These are phyloP conservation scores for Claviceps humidiphila DNA, from an alignment of 2,329 filamentous ascomycete genomes.

Conservation along the genomic window DNA sequence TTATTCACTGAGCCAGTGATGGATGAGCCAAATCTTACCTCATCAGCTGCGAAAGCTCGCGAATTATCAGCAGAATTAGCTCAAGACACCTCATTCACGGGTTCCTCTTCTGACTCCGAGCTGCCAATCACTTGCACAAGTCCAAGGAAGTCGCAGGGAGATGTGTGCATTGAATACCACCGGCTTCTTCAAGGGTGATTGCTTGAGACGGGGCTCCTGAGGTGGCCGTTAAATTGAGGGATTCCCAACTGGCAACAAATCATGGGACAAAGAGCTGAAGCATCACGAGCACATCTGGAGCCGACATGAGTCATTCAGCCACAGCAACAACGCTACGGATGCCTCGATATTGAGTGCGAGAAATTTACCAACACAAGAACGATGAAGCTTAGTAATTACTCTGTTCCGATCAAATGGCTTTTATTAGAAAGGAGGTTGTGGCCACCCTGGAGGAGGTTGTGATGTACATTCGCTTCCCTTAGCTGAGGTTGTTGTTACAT, in stretches of 20 bases:
- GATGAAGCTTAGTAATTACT: slow-evolving; percentile 81
- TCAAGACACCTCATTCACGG: background rate
- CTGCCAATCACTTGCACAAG: background rate
- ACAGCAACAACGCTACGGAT: slow-evolving; percentile 5
- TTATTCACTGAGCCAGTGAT: slow-evolving; percentile 34
- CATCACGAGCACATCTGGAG: background rate
- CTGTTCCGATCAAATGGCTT: slow-evolving; percentile 61
- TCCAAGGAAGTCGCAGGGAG: background rate
- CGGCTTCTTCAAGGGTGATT: slow-evolving; percentile 57
- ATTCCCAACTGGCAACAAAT: slow-evolving; percentile 46
- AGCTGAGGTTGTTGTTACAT: slow-evolving; percentile 41
- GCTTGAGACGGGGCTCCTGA: slow-evolving; percentile 84
- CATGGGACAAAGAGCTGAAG: slow-evolving; percentile 23
- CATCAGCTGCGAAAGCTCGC: slow-evolving; percentile 8
- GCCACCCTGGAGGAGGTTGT: slow-evolving; percentile 35
- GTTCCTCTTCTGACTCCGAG: background rate
- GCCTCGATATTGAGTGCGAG: slow-evolving; percentile 52
- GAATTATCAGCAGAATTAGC: background rate
- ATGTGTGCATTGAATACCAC: background rate
- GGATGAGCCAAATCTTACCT: slow-evolving; percentile 13
- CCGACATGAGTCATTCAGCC: background rate
- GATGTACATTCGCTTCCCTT: slow-evolving; percentile 47
- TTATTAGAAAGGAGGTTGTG: slow-evolving; percentile 43
- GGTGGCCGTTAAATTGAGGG: slow-evolving; percentile 75
- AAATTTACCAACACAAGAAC: slow-evolving; percentile 78